Evolutionary conservation across 495 filamentous ascomycete species (phyloP).

Genomic region (Hypoxylon rickii): DNA sequence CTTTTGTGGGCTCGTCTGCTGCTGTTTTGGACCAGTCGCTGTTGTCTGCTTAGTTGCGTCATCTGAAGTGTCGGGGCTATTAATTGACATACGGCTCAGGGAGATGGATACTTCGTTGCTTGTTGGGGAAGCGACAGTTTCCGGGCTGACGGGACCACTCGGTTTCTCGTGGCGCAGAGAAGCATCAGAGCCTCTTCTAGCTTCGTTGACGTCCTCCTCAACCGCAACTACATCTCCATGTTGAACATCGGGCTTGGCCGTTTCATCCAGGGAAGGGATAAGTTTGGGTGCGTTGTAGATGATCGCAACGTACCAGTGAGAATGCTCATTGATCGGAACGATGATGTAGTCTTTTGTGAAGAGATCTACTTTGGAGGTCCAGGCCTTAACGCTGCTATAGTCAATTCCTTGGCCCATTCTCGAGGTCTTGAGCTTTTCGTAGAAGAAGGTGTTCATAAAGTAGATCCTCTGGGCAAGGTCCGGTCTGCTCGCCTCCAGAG

Average conservation of each 20-base stretch:
- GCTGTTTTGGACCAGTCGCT: slow-evolving; percentile 3
- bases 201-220: slow-evolving; percentile 14
- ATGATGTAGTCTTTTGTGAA: slow-evolving; percentile 87
- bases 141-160: background rate
- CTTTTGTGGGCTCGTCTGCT: slow-evolving; percentile 3
- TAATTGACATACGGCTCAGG: slow-evolving; percentile 35
- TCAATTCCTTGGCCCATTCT: slow-evolving; percentile 65
- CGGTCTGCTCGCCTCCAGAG: slow-evolving; percentile 58
- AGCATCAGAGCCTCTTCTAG: background rate
- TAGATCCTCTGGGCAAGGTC: slow-evolving; percentile 69
- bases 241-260: slow-evolving; percentile 23
- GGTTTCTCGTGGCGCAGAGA: background rate
- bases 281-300: slow-evolving; percentile 82
- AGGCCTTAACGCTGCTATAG: slow-evolving; percentile 80
- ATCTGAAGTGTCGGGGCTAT: slow-evolving; percentile 13
- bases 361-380: slow-evolving; percentile 86
- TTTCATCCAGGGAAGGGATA: slow-evolving; percentile 41
- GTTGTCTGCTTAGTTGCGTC: slow-evolving; percentile 23
- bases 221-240: slow-evolving; percentile 22
- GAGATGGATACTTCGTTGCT: slow-evolving; percentile 22
- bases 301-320: slow-evolving; percentile 94
- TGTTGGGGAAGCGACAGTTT: background rate
- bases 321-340: slow-evolving; percentile 84
- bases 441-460: slow-evolving; percentile 94
- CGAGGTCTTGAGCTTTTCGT: slow-evolving; percentile 64